Conservation (phyloP, 164 flowering plant genomes). For the Saururus chinensis region DNA sequence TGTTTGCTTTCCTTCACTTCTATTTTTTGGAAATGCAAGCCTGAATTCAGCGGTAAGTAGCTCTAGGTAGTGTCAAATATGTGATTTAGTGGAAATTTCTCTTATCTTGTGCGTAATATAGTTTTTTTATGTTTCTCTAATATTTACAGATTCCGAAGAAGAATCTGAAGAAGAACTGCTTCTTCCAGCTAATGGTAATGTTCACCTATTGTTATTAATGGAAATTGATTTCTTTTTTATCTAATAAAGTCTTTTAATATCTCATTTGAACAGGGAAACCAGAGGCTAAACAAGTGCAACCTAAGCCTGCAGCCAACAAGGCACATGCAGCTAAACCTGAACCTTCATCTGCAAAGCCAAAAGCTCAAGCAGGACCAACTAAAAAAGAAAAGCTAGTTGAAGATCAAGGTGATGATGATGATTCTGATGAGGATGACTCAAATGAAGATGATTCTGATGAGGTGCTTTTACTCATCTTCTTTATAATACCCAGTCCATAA, state of each 20-base stretch:
- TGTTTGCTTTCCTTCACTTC: not conserved
- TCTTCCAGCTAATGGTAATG: not conserved
- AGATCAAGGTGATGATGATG: slow-evolving; percentile 23
- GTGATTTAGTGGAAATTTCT: no score
- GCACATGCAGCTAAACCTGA: slow-evolving; percentile 14
- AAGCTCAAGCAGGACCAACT: slow-evolving; percentile 21
- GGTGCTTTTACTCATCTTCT: not conserved
- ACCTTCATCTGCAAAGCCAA: slow-evolving; percentile 15
- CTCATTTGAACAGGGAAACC: slow-evolving; percentile 19
- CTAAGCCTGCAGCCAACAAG: slow-evolving; percentile 19
- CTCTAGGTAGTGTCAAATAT: not conserved
- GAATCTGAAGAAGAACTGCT: slow-evolving; percentile 28
- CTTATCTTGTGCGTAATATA: not conserved
- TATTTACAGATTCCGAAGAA: slow-evolving; percentile 21
- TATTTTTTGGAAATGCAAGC: not conserved
- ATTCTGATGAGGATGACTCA: slow-evolving; percentile 23
- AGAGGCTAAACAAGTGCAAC: slow-evolving; percentile 10
- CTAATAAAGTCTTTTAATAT: not conserved
- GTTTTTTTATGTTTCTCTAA: not conserved
- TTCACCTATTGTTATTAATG: not conserved
- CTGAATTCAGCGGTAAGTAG: not conserved
- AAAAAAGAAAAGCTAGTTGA: slow-evolving; percentile 15
- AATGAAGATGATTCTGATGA: slow-evolving; percentile 20
- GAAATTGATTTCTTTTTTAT: not conserved
- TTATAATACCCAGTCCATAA: no score